Evolutionary conservation across 2,329 filamentous ascomycete genomes (phyloP).

Genomic region (Talaromyces verruculosus): DNA sequence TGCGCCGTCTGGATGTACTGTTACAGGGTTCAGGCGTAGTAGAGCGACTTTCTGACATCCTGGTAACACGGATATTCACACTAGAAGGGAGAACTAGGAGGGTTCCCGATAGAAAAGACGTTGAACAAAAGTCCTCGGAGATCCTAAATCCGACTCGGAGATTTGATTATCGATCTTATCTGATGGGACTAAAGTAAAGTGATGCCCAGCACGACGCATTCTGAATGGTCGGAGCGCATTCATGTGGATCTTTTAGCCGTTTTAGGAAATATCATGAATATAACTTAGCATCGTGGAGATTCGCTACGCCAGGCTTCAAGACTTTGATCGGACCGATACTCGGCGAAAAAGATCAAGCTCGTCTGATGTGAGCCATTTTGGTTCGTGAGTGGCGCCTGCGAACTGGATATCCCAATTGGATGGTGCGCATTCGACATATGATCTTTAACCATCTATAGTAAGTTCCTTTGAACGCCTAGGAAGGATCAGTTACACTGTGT

Average conservation of each 20-base stretch:
- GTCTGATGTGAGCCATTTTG: neutral
- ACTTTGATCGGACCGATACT: neutral
- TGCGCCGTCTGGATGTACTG: neutral
- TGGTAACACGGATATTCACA: neutral
- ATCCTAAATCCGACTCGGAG: slow-evolving; percentile 3
- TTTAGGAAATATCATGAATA: slow-evolving; percentile 5
- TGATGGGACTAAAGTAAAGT: neutral
- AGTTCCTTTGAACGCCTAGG: neutral
- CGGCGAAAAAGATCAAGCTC: neutral
- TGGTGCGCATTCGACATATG: neutral
- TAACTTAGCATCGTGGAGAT: neutral
- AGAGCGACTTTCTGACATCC: neutral
- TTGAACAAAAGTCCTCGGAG: neutral
- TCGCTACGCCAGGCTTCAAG: neutral
- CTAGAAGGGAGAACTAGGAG: neutral
- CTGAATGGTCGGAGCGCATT: neutral
- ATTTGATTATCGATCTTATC: slow-evolving; percentile 18
- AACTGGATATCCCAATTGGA: neutral
- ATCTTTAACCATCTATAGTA: neutral
- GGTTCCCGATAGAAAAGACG: neutral
- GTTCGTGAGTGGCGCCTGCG: too few species aligned
- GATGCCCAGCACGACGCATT: neutral
- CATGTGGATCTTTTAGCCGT: neutral
- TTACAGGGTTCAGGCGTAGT: neutral
- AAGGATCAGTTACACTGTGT: too few species aligned